Conservation (phyloP, 179 eudicot genomes). For the Kewa caespitosa region DNA sequence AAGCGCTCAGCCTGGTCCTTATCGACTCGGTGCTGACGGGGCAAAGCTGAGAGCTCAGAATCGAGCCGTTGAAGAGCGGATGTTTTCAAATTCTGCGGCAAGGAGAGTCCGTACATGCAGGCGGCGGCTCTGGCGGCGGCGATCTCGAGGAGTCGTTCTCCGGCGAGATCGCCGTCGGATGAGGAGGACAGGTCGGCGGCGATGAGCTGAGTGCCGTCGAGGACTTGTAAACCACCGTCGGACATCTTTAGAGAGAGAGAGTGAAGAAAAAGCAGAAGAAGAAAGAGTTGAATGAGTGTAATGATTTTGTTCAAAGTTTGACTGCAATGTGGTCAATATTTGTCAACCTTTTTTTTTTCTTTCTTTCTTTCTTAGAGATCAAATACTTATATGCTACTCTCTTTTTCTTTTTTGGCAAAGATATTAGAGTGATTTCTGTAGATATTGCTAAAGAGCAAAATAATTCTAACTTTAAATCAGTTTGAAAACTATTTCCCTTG, state of each 20-base stretch:
- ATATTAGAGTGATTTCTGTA: no score
- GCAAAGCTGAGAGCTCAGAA: constrained; percentile 22
- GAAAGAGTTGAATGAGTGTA: background rate
- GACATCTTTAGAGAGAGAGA: constrained; percentile 34
- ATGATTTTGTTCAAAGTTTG: background rate
- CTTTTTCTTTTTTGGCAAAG: no score
- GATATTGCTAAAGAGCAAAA: no score
- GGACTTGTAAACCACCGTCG: constrained; percentile 44
- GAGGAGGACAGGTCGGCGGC: constrained; percentile 29
- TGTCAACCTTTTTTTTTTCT: no score
- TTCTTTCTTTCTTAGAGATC: no score
- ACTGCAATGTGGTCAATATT: no score
- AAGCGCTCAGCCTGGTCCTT: constrained; percentile 30
- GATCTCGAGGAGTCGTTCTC: constrained; percentile 34
- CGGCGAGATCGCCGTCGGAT: constrained; percentile 21
- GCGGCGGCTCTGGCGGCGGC: constrained; percentile 45
- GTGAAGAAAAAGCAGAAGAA: background rate
- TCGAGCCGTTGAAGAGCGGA: constrained; percentile 40
- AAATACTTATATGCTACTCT: no score
- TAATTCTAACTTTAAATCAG: no score
- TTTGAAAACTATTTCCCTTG: no score
- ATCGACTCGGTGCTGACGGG: constrained; percentile 25
- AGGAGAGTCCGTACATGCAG: constrained; percentile 36
- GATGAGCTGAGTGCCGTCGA: constrained; percentile 45
- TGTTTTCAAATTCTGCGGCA: constrained; percentile 45